A percentile compares a stretch with the other conserved stretches of the same genome.
Conservation (phyloP, 345 rosid species). For the Punica granatum region DNA sequence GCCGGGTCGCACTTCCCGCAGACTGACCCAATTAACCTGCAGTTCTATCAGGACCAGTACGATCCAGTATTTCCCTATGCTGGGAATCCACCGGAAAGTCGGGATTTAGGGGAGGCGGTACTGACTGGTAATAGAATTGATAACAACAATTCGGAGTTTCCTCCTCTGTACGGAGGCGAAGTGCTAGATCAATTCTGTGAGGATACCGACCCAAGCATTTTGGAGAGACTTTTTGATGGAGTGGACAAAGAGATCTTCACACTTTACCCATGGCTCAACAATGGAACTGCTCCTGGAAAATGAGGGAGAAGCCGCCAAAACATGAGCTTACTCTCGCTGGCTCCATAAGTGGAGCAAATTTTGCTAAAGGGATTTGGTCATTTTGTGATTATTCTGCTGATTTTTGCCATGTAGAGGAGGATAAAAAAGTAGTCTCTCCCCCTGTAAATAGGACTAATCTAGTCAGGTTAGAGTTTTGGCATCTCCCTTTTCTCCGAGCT, state of each 20-base stretch:
- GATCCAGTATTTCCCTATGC: constrained; percentile 17
- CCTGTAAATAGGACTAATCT: neutral
- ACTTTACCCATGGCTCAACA: constrained; percentile 25
- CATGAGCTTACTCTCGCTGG: neutral
- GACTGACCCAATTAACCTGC: constrained; percentile 22
- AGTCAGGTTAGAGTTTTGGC: neutral
- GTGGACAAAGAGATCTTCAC: constrained; percentile 28
- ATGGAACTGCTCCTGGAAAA: constrained; percentile 10
- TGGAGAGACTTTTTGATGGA: constrained; percentile 28
- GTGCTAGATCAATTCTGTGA: constrained; percentile 20
- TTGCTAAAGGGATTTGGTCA: neutral
- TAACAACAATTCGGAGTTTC: constrained; percentile 6
- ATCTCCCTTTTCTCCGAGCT: neutral
- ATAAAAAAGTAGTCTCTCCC: neutral
- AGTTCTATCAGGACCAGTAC: constrained; percentile 28
- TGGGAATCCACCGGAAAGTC: constrained; percentile 15
- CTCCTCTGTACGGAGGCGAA: constrained; percentile 24
- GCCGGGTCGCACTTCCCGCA: constrained; percentile 15
- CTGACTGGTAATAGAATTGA: neutral
- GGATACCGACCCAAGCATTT: constrained; percentile 15
- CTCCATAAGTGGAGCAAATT: constrained; percentile 8
- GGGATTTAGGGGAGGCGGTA: neutral
- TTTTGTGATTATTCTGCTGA: constrained; percentile 1
- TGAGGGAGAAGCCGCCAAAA: neutral
- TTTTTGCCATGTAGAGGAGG: neutral